phyloP scores from a whole-genome alignment of 2,329 filamentous ascomycete species.

The Stylonectria norvegica region DNA sequence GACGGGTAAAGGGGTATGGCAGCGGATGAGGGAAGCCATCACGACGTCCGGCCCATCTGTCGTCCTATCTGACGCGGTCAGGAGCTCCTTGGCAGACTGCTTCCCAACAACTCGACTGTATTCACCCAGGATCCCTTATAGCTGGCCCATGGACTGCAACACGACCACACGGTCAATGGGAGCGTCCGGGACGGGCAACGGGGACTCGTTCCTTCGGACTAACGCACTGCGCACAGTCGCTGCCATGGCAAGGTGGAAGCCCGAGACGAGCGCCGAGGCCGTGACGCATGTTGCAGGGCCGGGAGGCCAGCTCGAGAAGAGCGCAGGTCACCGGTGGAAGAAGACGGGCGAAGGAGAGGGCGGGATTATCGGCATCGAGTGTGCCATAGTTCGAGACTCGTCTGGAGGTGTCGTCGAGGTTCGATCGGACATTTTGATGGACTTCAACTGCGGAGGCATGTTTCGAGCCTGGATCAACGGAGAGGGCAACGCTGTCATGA shows the following conservation, averaged over 20 bases:
- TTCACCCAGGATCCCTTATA: constrained; percentile 25
- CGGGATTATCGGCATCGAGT: constrained; percentile 80
- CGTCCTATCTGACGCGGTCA: constrained; percentile 37
- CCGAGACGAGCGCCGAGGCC: constrained; percentile 51
- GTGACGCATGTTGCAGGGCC: constrained; percentile 65
- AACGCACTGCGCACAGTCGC: constrained; percentile 69
- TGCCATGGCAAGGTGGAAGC: constrained; percentile 66
- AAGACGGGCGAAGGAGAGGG: constrained; percentile 76
- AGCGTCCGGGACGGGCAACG: constrained; percentile 80
- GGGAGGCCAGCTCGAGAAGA: constrained; percentile 68
- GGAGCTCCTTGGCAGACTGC: constrained; percentile 55
- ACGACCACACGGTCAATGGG: constrained; percentile 44
- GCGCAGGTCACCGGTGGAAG: constrained; percentile 70
- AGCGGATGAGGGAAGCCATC: constrained; percentile 11
- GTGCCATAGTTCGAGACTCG: constrained; percentile 44
- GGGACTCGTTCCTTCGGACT: constrained; percentile 77
- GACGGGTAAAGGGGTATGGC: constrained; percentile 18
- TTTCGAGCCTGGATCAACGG: constrained; percentile 75
- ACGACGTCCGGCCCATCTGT: constrained; percentile 10
- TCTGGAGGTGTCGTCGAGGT: constrained; percentile 41
- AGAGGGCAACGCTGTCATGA: constrained; percentile 53
- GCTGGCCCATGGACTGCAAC: neutral
- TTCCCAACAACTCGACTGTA: constrained; percentile 49
- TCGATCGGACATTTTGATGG: constrained; percentile 59
- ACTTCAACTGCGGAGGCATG: constrained; percentile 87